These are phyloP conservation scores for Aspergillus coremiiformis DNA, from an alignment of 495 filamentous ascomycete genomes.

Conservation along the genomic window DNA sequence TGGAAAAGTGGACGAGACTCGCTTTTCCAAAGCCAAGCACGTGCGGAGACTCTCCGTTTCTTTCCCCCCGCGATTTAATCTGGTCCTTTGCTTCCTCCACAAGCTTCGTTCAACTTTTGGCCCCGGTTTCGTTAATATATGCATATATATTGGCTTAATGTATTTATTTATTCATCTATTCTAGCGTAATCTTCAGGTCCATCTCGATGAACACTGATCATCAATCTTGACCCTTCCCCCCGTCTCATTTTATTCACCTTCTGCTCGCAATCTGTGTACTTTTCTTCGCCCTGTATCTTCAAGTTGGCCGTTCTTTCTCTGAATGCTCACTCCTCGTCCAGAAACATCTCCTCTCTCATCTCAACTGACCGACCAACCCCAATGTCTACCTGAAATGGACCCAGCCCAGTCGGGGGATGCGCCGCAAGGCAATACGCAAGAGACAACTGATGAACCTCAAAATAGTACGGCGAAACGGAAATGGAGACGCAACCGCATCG, in stretches of 20 bases:
- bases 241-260: neutral
- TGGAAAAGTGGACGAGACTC: too few species aligned
- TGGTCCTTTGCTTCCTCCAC: neutral
- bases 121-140: neutral
- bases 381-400: constrained; percentile 33
- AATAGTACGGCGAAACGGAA: constrained; percentile 31
- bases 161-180: neutral
- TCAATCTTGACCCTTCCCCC: neutral
- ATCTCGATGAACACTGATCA: neutral
- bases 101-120: neutral
- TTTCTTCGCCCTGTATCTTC: neutral
- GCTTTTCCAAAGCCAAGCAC: too few species aligned
- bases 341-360: neutral
- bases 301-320: too few species aligned
- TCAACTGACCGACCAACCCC: constrained; percentile 2
- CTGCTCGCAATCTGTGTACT: neutral
- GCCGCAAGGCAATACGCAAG: constrained; percentile 13
- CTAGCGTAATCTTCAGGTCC: neutral
- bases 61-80: neutral
- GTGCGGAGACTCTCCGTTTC: neutral
- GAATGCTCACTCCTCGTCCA: neutral
- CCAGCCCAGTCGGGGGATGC: constrained; percentile 27
- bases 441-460: constrained; percentile 22
- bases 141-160: neutral
- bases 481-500: constrained; percentile 42